Base-by-base conservation (phyloP, 1,284 basidiomycete species). In the Fomitiporia mediterranea region DNA sequence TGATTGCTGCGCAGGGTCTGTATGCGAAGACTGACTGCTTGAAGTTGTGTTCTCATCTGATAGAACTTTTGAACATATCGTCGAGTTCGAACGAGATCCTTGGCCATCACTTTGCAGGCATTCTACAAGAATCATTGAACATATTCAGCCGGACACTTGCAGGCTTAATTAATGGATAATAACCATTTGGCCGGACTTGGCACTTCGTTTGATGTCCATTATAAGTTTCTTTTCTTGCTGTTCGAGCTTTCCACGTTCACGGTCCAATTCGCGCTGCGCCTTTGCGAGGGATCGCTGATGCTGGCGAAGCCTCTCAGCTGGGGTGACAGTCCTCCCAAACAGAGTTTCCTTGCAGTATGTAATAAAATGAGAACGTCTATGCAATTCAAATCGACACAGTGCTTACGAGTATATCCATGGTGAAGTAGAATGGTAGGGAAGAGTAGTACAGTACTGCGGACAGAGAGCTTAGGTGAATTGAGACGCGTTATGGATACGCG, bases 51-150 rank as follows among this genome's bases (percentile, higher is more conserved):
- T 59, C 92, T 83, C 96, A 99, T 99, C 69, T 96, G 93, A 67
- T 98, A 94, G 76, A 99, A 99, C 71, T 98, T 99, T 72, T 98
- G 94, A 30, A 97, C 81, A 69, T 99, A 98, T 66, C 91, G 82
- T 51, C 97, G 80, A 23, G 96, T 98, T 61, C 97, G 82, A 61
- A 99, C 94, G 56, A 99, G 86, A 69, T 99, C 97, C 71, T 97
- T 98, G 35, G 97, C 97, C 89, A 98, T 97, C 60, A 99, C 90
- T 78, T 98, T 99, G 78, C 95, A 98, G 11, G 94, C 93, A 70
- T 93, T 94, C 94, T 97, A 68, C 34, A 49, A 17, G 54, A 47
- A 60, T 17, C 21, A 35, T 39, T 32, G 27, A 3, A 19, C 53
- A 21, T 11, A 37, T 43, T 19, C 27, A 42, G 17, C 13, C n/a